Percentiles rank a stretch among this genome's conserved stretches.
Evolutionary conservation across 2,329 filamentous ascomycete species (phyloP).

Genomic region (Alternaria tenuissima): DNA sequence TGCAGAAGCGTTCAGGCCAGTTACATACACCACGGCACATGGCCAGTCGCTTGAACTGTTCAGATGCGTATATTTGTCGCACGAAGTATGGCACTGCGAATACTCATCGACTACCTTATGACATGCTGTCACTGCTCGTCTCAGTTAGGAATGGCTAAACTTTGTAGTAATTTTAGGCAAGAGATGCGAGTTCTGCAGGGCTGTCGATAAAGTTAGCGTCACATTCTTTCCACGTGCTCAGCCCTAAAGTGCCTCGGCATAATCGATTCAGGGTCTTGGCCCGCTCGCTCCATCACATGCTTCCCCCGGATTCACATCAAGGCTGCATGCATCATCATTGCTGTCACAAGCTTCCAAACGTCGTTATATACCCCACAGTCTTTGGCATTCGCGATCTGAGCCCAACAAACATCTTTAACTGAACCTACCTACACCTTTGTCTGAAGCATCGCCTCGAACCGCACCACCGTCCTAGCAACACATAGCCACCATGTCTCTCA

Average conservation of each 20-base stretch:
- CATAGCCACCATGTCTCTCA: slow-evolving; percentile 43
- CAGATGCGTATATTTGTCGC: not conserved
- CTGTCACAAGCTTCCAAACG: slow-evolving; percentile 35
- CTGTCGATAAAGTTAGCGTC: not conserved
- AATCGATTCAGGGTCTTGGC: slow-evolving; percentile 17
- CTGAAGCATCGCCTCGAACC: not conserved
- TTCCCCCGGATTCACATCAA: slow-evolving; percentile 25
- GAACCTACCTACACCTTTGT: not conserved
- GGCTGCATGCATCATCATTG: slow-evolving; percentile 22
- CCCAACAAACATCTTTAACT: not conserved
- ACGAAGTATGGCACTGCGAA: not conserved
- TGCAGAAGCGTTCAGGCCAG: not conserved
- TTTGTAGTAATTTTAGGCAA: slow-evolving; percentile 3
- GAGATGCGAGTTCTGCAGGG: slow-evolving; percentile 10
- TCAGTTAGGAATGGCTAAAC: not conserved
- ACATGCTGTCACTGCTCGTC: not conserved
- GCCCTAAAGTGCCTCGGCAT: slow-evolving; percentile 28
- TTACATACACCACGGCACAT: not conserved
- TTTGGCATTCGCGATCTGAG: not conserved
- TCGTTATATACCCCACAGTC: slow-evolving; percentile 29
- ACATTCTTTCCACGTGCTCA: slow-evolving; percentile 23
- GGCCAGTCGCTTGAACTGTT: not conserved
- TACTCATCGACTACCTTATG: not conserved
- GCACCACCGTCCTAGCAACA: not conserved
- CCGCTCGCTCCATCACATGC: slow-evolving; percentile 30